Evolutionary conservation across 139 green algal genomes (phyloP), one percentile per base, ranked within the genome.

Genomic region (Chlorella sp.): DNA sequence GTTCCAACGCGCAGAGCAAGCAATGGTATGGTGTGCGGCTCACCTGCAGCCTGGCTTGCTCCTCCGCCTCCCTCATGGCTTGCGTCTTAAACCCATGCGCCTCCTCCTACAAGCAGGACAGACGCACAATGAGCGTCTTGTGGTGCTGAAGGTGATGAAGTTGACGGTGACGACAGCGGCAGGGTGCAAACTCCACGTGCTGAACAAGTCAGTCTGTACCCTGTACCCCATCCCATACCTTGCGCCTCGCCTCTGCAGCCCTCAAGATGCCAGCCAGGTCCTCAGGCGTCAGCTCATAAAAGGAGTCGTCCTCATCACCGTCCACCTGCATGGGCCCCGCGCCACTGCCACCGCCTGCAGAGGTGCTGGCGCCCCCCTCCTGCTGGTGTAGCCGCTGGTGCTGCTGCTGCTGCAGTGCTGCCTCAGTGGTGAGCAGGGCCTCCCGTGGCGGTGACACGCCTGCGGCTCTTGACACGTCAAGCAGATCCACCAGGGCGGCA

Each of bases 21-120:
- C n/a, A n/a, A n/a, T n/a, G n/a, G n/a, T n/a, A n/a, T n/a, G n/a
- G n/a, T n/a, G n/a, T n/a, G n/a, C n/a, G n/a, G n/a, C n/a, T n/a
- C 42, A 55, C 55, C 55, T 64, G 55, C 24, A 31, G 4, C 55
- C 24, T 64, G 17, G 55, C 55, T 20, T 20, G 55, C 20, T 64
- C 55, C 55, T 64, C 55, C 27, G 55, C 55, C 55, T 64, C 55
- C 24, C 55, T 64, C 55, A 64, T 64, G 20, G 55, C 55, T 20
- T 64, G 55, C 4, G 55, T 64, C 55, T 64, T 64, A 10, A 64
- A 20, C 20, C 55, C 55, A 10, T 27, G 24, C 6, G 55, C 24
- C 24, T 64, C 55, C 55, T 64, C 55, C 55, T 64, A 20, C 55
- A 64, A 30, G 55, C 55, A 64, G 24, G 24, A 30, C 20, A 29